phyloP scores from a whole-genome alignment of 1,284 basidiomycete genomes.

The Trichosporon sp. region DNA sequence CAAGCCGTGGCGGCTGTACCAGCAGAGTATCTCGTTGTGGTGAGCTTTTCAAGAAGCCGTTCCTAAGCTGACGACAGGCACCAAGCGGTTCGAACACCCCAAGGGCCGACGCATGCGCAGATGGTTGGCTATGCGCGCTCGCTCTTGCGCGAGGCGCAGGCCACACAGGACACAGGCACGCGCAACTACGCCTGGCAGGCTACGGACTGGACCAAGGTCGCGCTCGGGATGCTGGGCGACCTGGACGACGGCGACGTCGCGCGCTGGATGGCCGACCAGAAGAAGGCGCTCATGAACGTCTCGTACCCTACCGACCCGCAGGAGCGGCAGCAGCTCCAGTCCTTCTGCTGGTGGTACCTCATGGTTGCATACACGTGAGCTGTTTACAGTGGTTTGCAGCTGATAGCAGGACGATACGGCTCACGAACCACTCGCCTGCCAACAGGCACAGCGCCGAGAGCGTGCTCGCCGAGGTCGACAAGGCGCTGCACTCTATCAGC shows the following conservation, averaged over 20 bases:
- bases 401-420: background rate
- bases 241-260: slow-evolving; percentile 3
- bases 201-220: slow-evolving; percentile 24
- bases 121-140: slow-evolving; percentile 10
- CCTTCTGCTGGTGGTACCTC: slow-evolving; percentile 25
- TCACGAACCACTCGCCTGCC: background rate
- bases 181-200: slow-evolving; percentile 28
- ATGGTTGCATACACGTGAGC: slow-evolving; percentile 23
- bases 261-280: slow-evolving; percentile 7
- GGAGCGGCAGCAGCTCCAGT: slow-evolving; percentile 4
- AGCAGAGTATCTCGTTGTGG: slow-evolving; percentile 27
- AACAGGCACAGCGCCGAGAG: background rate
- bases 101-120: background rate
- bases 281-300: slow-evolving; percentile 6
- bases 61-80: slow-evolving; percentile 10
- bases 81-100: background rate
- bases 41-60: slow-evolving; percentile 8
- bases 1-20: slow-evolving; percentile 26
- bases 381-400: background rate
- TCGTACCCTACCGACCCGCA: background rate
- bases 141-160: slow-evolving; percentile 9
- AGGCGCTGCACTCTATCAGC: slow-evolving; percentile 3
- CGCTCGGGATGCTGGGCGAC: slow-evolving; percentile 9
- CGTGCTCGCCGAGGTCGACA: slow-evolving; percentile 7
- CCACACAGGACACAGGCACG: slow-evolving; percentile 3